Conservation (phyloP, 352 stramenopile species). For the Globisporangium orthogonon region DNA sequence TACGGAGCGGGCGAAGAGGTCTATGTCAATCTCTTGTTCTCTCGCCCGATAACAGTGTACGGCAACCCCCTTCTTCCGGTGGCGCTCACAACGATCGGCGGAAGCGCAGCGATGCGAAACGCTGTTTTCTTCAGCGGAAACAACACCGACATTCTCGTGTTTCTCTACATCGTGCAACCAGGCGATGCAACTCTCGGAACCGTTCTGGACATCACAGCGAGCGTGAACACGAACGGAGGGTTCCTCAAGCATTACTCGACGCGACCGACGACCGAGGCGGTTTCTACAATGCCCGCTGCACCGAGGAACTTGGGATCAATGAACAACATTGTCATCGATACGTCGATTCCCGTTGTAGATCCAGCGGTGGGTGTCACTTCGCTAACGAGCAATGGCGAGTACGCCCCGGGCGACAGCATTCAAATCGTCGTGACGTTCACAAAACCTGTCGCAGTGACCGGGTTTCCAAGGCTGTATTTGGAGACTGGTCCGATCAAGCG, state of each 20-base stretch:
- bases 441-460: conserved; percentile 57
- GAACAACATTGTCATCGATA: conserved; percentile 69
- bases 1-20: conserved; percentile 67
- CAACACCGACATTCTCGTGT: conserved; percentile 59
- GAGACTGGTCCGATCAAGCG: conserved; percentile 68
- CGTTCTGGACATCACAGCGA: conserved; percentile 42
- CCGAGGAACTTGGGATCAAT: conserved; percentile 38
- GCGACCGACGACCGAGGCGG: conserved; percentile 50
- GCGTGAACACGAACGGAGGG: conserved; percentile 51
- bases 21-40: conserved; percentile 51
- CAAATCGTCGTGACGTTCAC: conserved; percentile 68
- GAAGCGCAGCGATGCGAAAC: conserved; percentile 21
- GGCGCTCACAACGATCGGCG: conserved; percentile 34
- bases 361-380: conserved; percentile 46
- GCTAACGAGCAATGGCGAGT: conserved; percentile 41
- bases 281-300: conserved; percentile 35
- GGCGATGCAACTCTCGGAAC: conserved; percentile 33
- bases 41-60: conserved; percentile 55
- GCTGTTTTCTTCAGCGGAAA: conserved; percentile 54
- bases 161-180: conserved; percentile 60
- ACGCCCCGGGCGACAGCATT: conserved; percentile 63
- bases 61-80: conserved; percentile 46
- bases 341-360: conserved; percentile 46
- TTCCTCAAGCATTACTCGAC: conserved; percentile 73
- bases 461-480: conserved; percentile 63